phyloP scores from a whole-genome alignment of 2,329 filamentous ascomycete species.

The Metarhizium rileyi region DNA sequence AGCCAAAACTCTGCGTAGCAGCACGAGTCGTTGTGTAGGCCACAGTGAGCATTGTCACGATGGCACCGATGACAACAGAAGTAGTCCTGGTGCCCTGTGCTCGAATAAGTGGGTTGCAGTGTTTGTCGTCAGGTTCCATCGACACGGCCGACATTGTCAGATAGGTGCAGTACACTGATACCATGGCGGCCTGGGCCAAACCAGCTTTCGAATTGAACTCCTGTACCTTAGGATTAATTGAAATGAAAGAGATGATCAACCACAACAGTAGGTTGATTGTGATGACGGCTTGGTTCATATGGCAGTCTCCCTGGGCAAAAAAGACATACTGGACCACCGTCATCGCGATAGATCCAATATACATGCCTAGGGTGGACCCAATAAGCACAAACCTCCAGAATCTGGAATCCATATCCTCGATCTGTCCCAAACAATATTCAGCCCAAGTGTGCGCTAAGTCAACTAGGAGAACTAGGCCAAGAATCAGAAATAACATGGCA shows the following conservation, averaged over 20 bases:
- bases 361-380: constrained; percentile 90
- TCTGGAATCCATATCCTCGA: constrained; percentile 77
- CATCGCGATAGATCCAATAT: constrained; percentile 81
- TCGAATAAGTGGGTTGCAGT: constrained; percentile 85
- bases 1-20: constrained; percentile 77
- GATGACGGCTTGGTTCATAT: constrained; percentile 95
- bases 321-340: constrained; percentile 96
- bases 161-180: constrained; percentile 96
- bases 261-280: constrained; percentile 86
- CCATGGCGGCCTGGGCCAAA: constrained; percentile 94
- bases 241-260: constrained; percentile 70
- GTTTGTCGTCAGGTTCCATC: constrained; percentile 91
- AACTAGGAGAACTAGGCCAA: constrained; percentile 85
- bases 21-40: constrained; percentile 96
- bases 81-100: constrained; percentile 83
- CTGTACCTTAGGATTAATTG: constrained; percentile 83
- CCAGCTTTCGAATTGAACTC: constrained; percentile 89
- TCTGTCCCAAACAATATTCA: constrained; percentile 88
- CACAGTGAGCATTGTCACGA: constrained; percentile 93
- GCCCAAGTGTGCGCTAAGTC: constrained; percentile 96
- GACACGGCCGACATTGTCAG: constrained; percentile 96
- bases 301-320: constrained; percentile 72
- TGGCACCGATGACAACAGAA: constrained; percentile 82
- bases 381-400: constrained; percentile 82
- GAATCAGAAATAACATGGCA: constrained; percentile 86